Evolutionary conservation across 2,329 filamentous ascomycete genomes (phyloP), one percentile per base, ranked within the genome.

Genomic region (Gnomoniopsis smithogilvyi): DNA sequence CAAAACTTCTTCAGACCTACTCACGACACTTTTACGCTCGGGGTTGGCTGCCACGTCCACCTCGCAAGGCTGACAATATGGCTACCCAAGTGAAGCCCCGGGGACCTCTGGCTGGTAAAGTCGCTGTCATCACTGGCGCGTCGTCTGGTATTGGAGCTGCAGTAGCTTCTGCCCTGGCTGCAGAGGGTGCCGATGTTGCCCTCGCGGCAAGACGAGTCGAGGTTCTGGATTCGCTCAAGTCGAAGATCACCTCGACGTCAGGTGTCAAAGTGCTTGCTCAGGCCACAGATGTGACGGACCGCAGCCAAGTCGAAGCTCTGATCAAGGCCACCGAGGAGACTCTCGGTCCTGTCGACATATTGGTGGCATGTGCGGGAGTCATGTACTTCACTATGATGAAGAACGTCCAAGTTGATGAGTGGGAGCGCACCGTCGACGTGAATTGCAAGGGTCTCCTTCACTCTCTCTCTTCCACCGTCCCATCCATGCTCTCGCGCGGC

Each of bases 331-430:
- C 88, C 1, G 76, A 76, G 26, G 78, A 82, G 49, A 76, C 86
- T 65, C 84, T 93, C 0, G 90, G 90, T 0, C 83, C 87, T 0
- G 78, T 93, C 48, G 90, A 94, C 69, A 90, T 93, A 54, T 81
- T 94, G n/a, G 84, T 94, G 52, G 86, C 86, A 45, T 91, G 89
- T 67, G 91, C 90, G 0, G 90, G 90, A 38, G 90, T 94, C 69
- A 94, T 94, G 90, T 94, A 94, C 76, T 94, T 87, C 74, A 93
- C 90, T 56, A 87, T 93, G 86, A 93, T 94, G 90, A 84, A 87
- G 58, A 93, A 92, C 69, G 81, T 78, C 17, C 82, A 89, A 63
- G 83, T 78, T 0, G 88, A 90, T 6, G 87, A 94, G 67, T 94
- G 90, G 90, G 86, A 92, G 63, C 87, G 84, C 59, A 93, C 90